Base-by-base conservation (phyloP, 768 basidiomycete species). In the Lepiota brunneoincarnata region DNA sequence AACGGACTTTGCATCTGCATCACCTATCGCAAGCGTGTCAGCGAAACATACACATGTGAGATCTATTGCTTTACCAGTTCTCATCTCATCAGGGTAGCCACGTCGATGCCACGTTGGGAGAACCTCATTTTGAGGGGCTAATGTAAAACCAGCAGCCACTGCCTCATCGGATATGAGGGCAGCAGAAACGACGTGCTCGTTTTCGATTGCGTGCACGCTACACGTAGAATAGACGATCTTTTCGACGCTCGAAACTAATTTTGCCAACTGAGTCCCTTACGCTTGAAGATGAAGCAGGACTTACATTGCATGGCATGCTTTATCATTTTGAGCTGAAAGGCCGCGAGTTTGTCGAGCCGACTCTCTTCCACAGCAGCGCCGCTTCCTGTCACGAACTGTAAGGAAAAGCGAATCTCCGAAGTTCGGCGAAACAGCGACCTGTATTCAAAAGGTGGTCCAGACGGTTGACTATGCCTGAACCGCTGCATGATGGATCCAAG, bases 191-290 rank as follows among this genome's bases (percentile, higher is more conserved):
- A 98, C 97, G 55, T 84, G 84, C 67, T 99, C 97, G 69, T 99
- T 95, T 65, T 99, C 97, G 38, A 79, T 80, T 12, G 89, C 81
- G 69, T 98, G 88, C 43, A 97, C 76, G 58, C 93, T 97, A 66
- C 96, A 99, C n/a, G 97, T 99, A 20, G 95, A 98, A 69, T 99
- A 98, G 23, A 94, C 94, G 61, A 99, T 92, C 61, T 81, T 84
- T 54, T 77, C 70, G 34, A 86, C 90, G 37, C 76, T 75, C 1
- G 91, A 86, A 69, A 95, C 93, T 96, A 66, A 57, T 56, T 36
- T 40, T 34, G 23, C 46, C 57, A 46, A 52, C 21, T 50, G 55
- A 49, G 58, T 26, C 10, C 20, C 6, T 28, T 21, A 48, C 49
- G 38, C 40, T 36, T 24, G 42, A 24, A 50, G n/a, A 51, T 51